phyloP scores from a whole-genome alignment of 2,329 filamentous ascomycete species.

The Talaromyces funiculosus region DNA sequence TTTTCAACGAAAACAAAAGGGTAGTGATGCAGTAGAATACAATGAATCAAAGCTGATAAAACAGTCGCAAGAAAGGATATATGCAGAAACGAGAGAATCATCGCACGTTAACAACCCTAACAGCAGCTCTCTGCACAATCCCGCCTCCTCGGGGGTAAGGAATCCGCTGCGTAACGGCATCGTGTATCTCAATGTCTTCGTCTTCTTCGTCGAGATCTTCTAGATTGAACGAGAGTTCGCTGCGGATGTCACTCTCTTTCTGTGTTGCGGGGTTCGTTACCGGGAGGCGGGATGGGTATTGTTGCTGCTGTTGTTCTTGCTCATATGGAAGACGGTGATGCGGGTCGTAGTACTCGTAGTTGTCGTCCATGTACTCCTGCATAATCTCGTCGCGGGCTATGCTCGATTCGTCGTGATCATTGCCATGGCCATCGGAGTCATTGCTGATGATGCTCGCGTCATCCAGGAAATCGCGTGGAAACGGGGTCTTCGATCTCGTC shows the following conservation, averaged over 20 bases:
- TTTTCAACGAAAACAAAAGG: too few relatives aligned
- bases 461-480: background rate
- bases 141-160: slow-evolving; percentile 1
- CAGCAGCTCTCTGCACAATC: slow-evolving; percentile 8
- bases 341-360: background rate
- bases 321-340: background rate
- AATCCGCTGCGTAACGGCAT: slow-evolving; percentile 10
- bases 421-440: background rate
- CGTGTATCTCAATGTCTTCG: slow-evolving; percentile 11
- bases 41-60: background rate
- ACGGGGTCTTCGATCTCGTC: background rate
- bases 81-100: background rate
- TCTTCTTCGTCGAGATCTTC: slow-evolving; percentile 9
- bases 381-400: slow-evolving; percentile 11
- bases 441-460: background rate
- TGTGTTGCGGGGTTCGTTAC: background rate
- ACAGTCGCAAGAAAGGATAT: background rate
- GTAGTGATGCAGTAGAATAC: too few relatives aligned
- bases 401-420: slow-evolving; percentile 3
- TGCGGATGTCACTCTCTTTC: background rate
- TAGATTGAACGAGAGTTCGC: background rate
- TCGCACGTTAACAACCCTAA: slow-evolving; percentile 11
- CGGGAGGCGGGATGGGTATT: background rate
- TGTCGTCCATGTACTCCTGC: slow-evolving; percentile 14
- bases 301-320: background rate